Percentiles rank a stretch among this genome's conserved stretches.
These are phyloP conservation scores for Oryza meyeriana DNA, from an alignment of 176 grass and related monocot genomes.

Conservation along the genomic window DNA sequence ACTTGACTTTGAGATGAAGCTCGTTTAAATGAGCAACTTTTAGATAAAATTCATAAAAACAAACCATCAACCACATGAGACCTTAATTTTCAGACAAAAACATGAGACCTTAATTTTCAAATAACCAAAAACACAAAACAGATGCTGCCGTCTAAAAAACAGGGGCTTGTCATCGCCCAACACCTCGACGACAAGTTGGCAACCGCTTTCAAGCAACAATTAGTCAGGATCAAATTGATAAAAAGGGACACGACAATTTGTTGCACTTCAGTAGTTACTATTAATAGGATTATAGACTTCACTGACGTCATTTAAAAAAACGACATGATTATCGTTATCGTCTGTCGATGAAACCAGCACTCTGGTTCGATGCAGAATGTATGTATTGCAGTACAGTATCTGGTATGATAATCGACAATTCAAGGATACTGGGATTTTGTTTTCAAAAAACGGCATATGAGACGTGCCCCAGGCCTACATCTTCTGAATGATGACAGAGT, in stretches of 20 bases:
- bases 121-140: too few relatives aligned
- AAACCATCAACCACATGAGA: too few relatives aligned
- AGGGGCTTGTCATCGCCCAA: not conserved
- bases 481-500: slow-evolving; percentile 91
- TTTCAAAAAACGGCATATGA: not conserved
- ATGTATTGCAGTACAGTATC: slow-evolving; percentile 14
- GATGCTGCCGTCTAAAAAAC: not conserved
- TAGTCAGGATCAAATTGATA: not conserved
- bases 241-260: not conserved
- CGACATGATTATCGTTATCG: not conserved
- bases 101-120: not conserved
- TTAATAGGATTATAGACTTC: not conserved
- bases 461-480: slow-evolving; percentile 36
- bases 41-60: not conserved
- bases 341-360: not conserved
- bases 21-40: too few relatives aligned
- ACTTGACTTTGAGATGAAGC: not conserved
- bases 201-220: not conserved
- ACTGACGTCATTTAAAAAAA: not conserved
- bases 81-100: not conserved
- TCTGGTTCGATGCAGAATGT: not conserved
- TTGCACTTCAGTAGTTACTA: not conserved
- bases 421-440: not conserved
- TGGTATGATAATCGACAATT: not conserved
- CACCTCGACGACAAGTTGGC: not conserved